Percentiles rank a stretch among this genome's conserved stretches.
Evolutionary conservation across 352 stramenopile genomes (phyloP).

Genomic region (Elongisporangium senticosum): DNA sequence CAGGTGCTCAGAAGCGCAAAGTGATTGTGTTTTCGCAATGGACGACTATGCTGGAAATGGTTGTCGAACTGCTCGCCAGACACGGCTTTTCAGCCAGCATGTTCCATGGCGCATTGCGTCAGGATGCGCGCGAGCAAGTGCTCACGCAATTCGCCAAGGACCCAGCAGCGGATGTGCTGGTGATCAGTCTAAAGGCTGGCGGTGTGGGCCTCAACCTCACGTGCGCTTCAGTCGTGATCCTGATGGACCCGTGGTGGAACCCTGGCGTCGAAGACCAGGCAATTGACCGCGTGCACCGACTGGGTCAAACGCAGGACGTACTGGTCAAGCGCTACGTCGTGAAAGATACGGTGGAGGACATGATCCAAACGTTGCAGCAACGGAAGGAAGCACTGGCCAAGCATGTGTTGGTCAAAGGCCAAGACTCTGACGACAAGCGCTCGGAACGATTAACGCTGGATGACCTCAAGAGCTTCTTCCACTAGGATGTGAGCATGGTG

Average conservation of each 20-base stretch:
- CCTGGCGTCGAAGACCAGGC: slow-evolving; percentile 91
- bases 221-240: slow-evolving; percentile 82
- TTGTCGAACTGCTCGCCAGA: slow-evolving; percentile 43
- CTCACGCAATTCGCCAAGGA: slow-evolving; percentile 62
- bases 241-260: slow-evolving; percentile 94
- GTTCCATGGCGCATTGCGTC: slow-evolving; percentile 73
- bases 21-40: slow-evolving; percentile 90
- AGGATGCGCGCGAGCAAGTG: slow-evolving; percentile 65
- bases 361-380: slow-evolving; percentile 87
- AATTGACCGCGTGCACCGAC: slow-evolving; percentile 89
- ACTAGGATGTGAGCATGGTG: slow-evolving; percentile 7
- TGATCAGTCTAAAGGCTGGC: slow-evolving; percentile 87
- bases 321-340: slow-evolving; percentile 89
- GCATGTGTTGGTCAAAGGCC: slow-evolving; percentile 68
- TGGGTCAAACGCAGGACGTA: slow-evolving; percentile 83
- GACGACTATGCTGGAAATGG: slow-evolving; percentile 86
- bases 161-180: slow-evolving; percentile 54
- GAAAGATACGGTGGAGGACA: slow-evolving; percentile 86
- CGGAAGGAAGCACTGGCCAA: slow-evolving; percentile 86
- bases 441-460: slow-evolving; percentile 57
- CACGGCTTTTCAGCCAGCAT: slow-evolving; percentile 46
- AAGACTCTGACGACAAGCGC: slow-evolving; percentile 27
- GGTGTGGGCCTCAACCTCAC: slow-evolving; percentile 90
- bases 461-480: slow-evolving; percentile 69
- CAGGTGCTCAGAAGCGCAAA: slow-evolving; percentile 46